These are phyloP conservation scores for Verticillium nubilum DNA, from an alignment of 2,329 filamentous ascomycete species.

Conservation along the genomic window DNA sequence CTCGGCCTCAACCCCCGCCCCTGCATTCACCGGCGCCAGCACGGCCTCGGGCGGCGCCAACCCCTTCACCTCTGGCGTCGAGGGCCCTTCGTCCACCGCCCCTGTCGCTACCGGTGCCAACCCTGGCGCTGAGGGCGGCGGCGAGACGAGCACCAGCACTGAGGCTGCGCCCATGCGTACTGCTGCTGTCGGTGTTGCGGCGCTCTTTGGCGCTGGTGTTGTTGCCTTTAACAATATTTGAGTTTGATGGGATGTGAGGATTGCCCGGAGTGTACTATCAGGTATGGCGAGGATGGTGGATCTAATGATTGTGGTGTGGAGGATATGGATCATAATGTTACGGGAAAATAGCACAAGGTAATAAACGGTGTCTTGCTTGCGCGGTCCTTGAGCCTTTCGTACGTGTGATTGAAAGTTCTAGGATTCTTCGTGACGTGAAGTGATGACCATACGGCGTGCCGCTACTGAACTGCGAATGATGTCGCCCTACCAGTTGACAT, in stretches of 20 bases:
- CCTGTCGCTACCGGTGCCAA: slow-evolving; percentile 23
- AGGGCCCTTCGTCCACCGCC: slow-evolving; percentile 33
- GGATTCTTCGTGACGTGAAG: too few relatives aligned
- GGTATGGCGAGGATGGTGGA: not conserved
- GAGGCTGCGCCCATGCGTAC: slow-evolving; percentile 23
- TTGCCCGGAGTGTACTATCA: not conserved
- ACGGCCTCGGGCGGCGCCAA: slow-evolving; percentile 34
- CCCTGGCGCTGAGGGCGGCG: not conserved
- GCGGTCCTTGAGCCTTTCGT: too few relatives aligned
- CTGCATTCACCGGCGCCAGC: slow-evolving; percentile 49
- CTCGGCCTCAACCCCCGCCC: slow-evolving; percentile 35
- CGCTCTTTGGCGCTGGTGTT: slow-evolving; percentile 39
- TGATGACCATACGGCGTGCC: too few relatives aligned
- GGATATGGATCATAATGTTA: too few relatives aligned
- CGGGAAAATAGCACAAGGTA: too few relatives aligned
- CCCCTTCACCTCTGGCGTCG: slow-evolving; percentile 51
- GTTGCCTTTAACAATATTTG: slow-evolving; percentile 15
- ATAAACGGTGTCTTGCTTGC: too few relatives aligned
- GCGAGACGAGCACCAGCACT: slow-evolving; percentile 23
- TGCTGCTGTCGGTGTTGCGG: slow-evolving; percentile 36
- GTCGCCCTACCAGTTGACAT: too few relatives aligned
- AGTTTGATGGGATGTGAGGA: too few relatives aligned
- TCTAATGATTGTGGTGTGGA: not conserved
- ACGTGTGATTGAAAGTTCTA: too few relatives aligned
- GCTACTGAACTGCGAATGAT: too few relatives aligned